phyloP scores from a whole-genome alignment of 805 yeast species.

The Yarrowia sp. region DNA sequence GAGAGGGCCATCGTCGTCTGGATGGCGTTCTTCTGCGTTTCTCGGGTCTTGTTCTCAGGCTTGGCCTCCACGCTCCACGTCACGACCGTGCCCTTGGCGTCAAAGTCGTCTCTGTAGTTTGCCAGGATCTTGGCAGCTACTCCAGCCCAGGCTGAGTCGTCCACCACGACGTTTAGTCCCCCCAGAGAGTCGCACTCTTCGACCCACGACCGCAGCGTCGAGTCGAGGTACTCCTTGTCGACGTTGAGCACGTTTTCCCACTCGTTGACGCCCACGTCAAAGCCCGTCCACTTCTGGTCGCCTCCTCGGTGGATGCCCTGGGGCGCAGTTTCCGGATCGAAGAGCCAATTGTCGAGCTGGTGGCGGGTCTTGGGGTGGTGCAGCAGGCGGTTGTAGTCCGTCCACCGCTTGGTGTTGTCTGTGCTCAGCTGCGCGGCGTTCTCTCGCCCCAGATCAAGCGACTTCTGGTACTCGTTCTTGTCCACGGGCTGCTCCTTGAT shows the following conservation, averaged over 20 bases:
- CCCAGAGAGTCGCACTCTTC: slow-evolving; percentile 74
- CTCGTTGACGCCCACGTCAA: slow-evolving; percentile 59
- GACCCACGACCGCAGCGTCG: slow-evolving; percentile 55
- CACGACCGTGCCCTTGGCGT: slow-evolving; percentile 49
- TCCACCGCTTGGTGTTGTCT: slow-evolving; percentile 63
- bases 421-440: slow-evolving; percentile 38
- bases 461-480: slow-evolving; percentile 61
- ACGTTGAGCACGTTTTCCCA: slow-evolving; percentile 44
- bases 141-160: slow-evolving; percentile 87
- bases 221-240: slow-evolving; percentile 53
- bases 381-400: slow-evolving; percentile 70
- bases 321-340: slow-evolving; percentile 42
- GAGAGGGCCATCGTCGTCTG: slow-evolving; percentile 48
- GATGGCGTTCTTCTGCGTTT: slow-evolving; percentile 44
- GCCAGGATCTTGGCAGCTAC: slow-evolving; percentile 52
- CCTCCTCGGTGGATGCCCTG: slow-evolving; percentile 39
- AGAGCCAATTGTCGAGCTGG: slow-evolving; percentile 59
- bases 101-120: slow-evolving; percentile 67
- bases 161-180: slow-evolving; percentile 70
- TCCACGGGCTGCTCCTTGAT: slow-evolving; percentile 43
- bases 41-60: slow-evolving; percentile 28
- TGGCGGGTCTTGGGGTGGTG: slow-evolving; percentile 60
- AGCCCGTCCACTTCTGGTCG: slow-evolving; percentile 33
- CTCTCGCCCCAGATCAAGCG: slow-evolving; percentile 51
- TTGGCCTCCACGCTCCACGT: slow-evolving; percentile 48